Evolutionary conservation across 345 rosid genomes (phyloP), one percentile per base, ranked within the genome.

Genomic region (Mangifera indica): DNA sequence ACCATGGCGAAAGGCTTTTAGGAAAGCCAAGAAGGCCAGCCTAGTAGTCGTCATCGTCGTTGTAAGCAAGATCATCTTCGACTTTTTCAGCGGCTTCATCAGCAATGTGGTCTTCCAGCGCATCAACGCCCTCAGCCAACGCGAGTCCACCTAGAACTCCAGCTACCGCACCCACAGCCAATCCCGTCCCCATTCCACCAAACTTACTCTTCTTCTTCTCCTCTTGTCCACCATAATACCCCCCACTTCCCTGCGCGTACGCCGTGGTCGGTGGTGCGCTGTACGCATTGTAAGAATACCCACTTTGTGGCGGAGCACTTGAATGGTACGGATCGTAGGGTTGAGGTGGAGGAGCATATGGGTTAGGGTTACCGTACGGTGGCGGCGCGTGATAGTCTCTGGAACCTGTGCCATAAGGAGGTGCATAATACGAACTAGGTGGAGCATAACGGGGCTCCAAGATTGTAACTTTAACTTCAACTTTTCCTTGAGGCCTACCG

Each of bases 91-190:
- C 90, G 59, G 60, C 97, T 5, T 83, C 82, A 18, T 87, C 87
- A 5, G 84, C 89, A 13, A 90, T 63, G 22, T 87, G 22, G 37
- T 92, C 97, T 76, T 90, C 97, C 83, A 88, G 29, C 48, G 87
- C 87, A 5, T 89, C 93, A 6, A 81, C 34, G 2, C 97, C 95
- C 85, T 90, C 97, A 14, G 85, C 81, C 72, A 91, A 53, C 0
- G 95, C 97, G 0, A 94, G 51, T 37, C 97, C 97, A 67, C 95
- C 98, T 22, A 94, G 56, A 1, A 15, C 86, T 26, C 97, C 97
- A 0, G 90, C 98, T n/a, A 84, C 89, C 54, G 92, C 92, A 9
- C 98, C 98, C 74, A 94, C 85, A 24, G 96, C 97, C 75, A 94
- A 72, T 46, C 96, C 98, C 7, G 89, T 81, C 72, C 92, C 97